Base-by-base conservation (phyloP, 192 early-diverging fungal species). In the Backusella circina region DNA sequence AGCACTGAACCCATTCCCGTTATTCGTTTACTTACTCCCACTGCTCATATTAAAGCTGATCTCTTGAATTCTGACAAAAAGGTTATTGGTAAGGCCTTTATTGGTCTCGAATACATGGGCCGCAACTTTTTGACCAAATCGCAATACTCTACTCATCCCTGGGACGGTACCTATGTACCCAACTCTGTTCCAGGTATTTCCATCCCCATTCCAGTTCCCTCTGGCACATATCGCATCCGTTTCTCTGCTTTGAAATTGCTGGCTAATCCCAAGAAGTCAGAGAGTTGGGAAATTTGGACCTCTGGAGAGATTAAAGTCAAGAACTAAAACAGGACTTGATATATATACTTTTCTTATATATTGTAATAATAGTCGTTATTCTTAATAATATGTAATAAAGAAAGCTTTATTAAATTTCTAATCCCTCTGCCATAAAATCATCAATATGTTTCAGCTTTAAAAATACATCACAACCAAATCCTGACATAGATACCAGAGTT, bases 381-480 rank as follows among this genome's bases (percentile, higher is more conserved):
- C 54, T 61, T 28, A 61, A 61, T 28, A 28, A 61, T 61, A 12
- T 61, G 26, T 61, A 61, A 61, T 61, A 61, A 61, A 61, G 21
- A 28, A 61, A 26, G 54, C 54, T 61, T 61, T 61, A 61, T 73
- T 81, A 81, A 74, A 91, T 90, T 69, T 89, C 82, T 36, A 91
- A 71, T 44, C 68, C 75, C 70, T 87, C 77, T 12, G 78, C 83
- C 76, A 88, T 67, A 23, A 78, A 82, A 31, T 87, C 89, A 61
- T 95, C 86, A 75, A 98, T 97, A 80, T 95, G 94, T 75, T 92
- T 93, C 64, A 99, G 83, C 69, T 91, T 90, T 51, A 99, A 76
- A 81, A 96, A 97, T 18, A 96, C 91, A 83, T 99, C 97, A 71
- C 93, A 91, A n/a, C 97, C 97, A 80, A 95, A 90, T 6, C 94